Evolutionary conservation across 108 stramenopile species (phyloP), one percentile per base, ranked within the genome.

Genomic region (Nannochloropsis salina): DNA sequence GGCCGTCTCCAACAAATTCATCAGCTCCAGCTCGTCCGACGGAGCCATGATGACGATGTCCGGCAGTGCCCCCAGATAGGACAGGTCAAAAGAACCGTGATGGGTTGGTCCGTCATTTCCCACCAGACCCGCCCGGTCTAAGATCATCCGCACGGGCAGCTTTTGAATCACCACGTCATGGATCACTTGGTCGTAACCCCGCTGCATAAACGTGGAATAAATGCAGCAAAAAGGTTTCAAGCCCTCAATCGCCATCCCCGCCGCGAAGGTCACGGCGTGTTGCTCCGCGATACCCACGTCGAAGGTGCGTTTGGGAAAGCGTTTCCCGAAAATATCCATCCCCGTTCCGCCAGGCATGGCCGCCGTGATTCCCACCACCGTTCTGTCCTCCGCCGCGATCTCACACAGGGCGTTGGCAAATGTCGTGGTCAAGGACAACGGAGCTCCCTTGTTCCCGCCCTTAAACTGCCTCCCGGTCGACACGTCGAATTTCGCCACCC

Each of bases 341-440:
- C 97, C 97, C 1, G 97, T 98, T 20, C 97, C 97, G 42, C 97
- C 97, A 3, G 97, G 97, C 97, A 98, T 98, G 85, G 97, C 97
- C 41, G 97, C 97, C 42, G 97, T 98, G 88, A 98, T 98, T 80
- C 96, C 97, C 11, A 96, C 95, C 85, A 98, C 90, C 42, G 92
- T 88, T 18, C 95, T 93, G 89, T 98, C 97, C 82, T 97, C 95
- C 18, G 93, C 93, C 74, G 97, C 97, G 20, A 93, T 92, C 81
- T 95, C 95, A 83, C 96, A 95, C 47, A 98, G 89, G 12, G 95
- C 87, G 85, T 97, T 96, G 83, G 97, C 97, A 91, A 98, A 98
- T 80, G 96, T 93, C 22, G 94, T 94, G n/a, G 97, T 98, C 45
- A 97, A 91, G 45, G 92, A 81, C 15, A 85, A 81, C 43, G 85